Percentiles rank a stretch among this genome's conserved stretches.
Conservation (phyloP, 2,329 filamentous ascomycete species). For the Aspergillus proliferans region DNA sequence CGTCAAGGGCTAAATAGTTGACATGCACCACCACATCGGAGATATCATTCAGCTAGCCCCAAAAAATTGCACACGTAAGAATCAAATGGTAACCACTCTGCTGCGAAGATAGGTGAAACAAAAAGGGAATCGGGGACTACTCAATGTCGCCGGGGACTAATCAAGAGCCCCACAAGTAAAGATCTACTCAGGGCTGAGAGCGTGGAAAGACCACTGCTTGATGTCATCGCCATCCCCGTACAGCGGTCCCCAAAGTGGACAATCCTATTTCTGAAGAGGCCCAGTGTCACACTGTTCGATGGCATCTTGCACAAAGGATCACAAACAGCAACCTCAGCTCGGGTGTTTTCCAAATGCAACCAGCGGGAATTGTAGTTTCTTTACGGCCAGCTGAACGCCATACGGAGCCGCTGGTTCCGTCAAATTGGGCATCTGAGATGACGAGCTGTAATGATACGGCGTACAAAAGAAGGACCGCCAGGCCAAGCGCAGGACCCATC, state of each 20-base stretch:
- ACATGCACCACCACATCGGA: too few species aligned
- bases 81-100: too few species aligned
- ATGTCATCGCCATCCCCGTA: not conserved
- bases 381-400: not conserved
- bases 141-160: not conserved
- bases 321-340: not conserved
- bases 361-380: not conserved
- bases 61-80: too few species aligned
- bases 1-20: too few species aligned
- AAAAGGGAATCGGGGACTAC: too few species aligned
- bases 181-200: not conserved
- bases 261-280: not conserved
- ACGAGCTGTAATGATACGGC: not conserved
- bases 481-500: not conserved
- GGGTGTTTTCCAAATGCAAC: not conserved
- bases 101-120: too few species aligned
- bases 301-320: not conserved
- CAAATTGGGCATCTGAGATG: not conserved
- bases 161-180: too few species aligned
- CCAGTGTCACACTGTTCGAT: not conserved
- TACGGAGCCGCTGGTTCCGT: not conserved
- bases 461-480: not conserved
- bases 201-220: not conserved
- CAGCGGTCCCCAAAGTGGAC: not conserved
- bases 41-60: too few species aligned